Conservation (phyloP, 1,139 yeast species). For the Diutina scorzettiae region DNA sequence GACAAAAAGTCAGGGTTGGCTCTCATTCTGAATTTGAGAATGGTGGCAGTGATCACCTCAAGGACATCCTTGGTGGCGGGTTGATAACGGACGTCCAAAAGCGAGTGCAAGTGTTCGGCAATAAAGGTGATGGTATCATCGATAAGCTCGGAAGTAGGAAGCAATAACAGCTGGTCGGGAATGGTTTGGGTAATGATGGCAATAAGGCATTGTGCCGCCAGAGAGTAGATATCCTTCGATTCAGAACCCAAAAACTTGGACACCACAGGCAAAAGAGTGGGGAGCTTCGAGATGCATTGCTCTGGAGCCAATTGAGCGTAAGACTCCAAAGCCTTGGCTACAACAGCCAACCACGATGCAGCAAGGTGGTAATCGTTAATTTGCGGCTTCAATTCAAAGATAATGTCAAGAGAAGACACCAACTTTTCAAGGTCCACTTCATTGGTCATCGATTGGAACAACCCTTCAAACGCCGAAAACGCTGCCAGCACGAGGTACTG, state of each 20-base stretch:
- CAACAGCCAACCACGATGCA: constrained; percentile 91
- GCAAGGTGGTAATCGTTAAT: constrained; percentile 73
- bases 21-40: constrained; percentile 54
- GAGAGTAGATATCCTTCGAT: constrained; percentile 49
- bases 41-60: constrained; percentile 53
- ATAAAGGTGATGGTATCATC: constrained; percentile 41
- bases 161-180: constrained; percentile 44
- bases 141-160: constrained; percentile 41
- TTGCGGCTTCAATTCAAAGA: constrained; percentile 74
- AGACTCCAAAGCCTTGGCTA: constrained; percentile 74
- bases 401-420: constrained; percentile 50
- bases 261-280: constrained; percentile 45
- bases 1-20: constrained; percentile 62
- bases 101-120: constrained; percentile 40
- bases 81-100: constrained; percentile 65
- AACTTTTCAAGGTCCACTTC: constrained; percentile 54
- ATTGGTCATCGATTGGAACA: constrained; percentile 65
- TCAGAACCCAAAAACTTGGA: constrained; percentile 57
- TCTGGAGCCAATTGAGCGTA: constrained; percentile 51
- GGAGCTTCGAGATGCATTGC: constrained; percentile 44
- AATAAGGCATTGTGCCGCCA: constrained; percentile 80
- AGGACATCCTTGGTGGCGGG: constrained; percentile 67
- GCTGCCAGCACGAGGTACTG: constrained; percentile 74
- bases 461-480: constrained; percentile 74
- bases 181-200: constrained; percentile 61